These are phyloP conservation scores for Emmonsiellopsis sp. DNA, from an alignment of 2,329 filamentous ascomycete species.

Conservation along the genomic window DNA sequence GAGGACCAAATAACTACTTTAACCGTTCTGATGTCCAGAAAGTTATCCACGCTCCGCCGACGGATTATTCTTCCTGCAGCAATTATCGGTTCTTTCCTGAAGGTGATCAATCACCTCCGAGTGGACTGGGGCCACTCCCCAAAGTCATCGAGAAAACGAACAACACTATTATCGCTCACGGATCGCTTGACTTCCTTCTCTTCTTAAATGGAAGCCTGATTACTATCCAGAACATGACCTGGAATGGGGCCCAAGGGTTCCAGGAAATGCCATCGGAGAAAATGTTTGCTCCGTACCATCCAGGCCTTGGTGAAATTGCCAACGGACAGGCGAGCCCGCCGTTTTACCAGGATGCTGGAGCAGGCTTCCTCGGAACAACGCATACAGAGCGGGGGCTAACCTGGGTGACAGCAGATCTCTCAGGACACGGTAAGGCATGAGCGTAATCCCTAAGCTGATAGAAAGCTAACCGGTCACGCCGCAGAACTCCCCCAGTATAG, in stretches of 20 bases:
- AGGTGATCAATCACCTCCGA: slow-evolving; percentile 37
- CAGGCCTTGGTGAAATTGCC: slow-evolving; percentile 4
- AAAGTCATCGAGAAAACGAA: slow-evolving; percentile 63
- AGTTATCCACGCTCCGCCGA: slow-evolving; percentile 54
- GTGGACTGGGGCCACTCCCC: slow-evolving; percentile 51
- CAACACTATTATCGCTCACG: slow-evolving; percentile 65
- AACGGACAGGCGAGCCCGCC: slow-evolving; percentile 32
- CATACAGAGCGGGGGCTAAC: slow-evolving; percentile 70
- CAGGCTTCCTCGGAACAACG: slow-evolving; percentile 58
- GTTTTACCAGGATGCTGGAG: slow-evolving; percentile 39
- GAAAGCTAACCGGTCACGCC: no score
- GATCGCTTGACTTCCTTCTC: slow-evolving; percentile 59
- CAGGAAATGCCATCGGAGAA: slow-evolving; percentile 48
- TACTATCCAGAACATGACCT: slow-evolving; percentile 73
- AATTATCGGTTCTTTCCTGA: slow-evolving; percentile 34
- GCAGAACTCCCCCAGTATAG: no score
- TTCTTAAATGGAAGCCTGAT: slow-evolving; percentile 61
- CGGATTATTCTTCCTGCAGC: slow-evolving; percentile 50
- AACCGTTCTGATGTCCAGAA: slow-evolving; percentile 59
- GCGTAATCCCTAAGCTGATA: no score
- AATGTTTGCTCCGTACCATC: slow-evolving; percentile 60
- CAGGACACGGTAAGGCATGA: slow-evolving; percentile 43
- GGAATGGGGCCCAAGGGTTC: slow-evolving; percentile 63
- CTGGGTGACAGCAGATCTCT: slow-evolving; percentile 52
- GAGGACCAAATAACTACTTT: slow-evolving; percentile 56